These are phyloP conservation scores for Massariosphaeria phaeospora DNA, from an alignment of 495 filamentous ascomycete species.

Conservation along the genomic window DNA sequence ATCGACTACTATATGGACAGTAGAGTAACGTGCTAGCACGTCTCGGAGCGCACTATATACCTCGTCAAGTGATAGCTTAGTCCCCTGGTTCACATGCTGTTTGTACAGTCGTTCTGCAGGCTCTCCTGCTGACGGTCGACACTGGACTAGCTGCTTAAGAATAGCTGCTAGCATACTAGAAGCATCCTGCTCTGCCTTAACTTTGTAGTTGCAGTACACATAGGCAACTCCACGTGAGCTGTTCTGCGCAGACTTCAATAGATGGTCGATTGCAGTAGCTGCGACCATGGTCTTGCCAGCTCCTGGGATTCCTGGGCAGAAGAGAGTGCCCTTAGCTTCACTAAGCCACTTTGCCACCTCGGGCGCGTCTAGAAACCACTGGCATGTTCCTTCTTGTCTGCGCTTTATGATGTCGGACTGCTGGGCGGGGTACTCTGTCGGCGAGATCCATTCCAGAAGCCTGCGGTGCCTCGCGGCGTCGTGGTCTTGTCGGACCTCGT, in stretches of 20 bases:
- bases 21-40: slow-evolving; percentile 30
- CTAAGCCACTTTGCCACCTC: neutral
- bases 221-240: slow-evolving; percentile 36
- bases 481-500: neutral
- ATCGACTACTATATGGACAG: slow-evolving; percentile 45
- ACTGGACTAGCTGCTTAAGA: slow-evolving; percentile 41
- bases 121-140: slow-evolving; percentile 25
- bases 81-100: neutral
- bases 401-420: slow-evolving; percentile 1
- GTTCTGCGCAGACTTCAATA: neutral
- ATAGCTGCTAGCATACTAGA: slow-evolving; percentile 38
- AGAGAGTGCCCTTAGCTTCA: neutral
- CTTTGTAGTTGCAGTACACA: slow-evolving; percentile 43
- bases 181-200: slow-evolving; percentile 37
- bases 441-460: slow-evolving; percentile 1
- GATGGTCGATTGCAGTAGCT: neutral
- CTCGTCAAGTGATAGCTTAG: slow-evolving; percentile 7
- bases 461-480: slow-evolving; percentile 2
- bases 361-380: slow-evolving; percentile 2
- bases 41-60: slow-evolving; percentile 30
- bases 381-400: neutral
- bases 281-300: slow-evolving; percentile 25
- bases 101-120: neutral
- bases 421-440: neutral
- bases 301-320: slow-evolving; percentile 26